A percentile compares a stretch with the other conserved stretches of the same genome.
Evolutionary conservation across 805 yeast genomes (phyloP).

Genomic region (Cyberlindnera meyerae): DNA sequence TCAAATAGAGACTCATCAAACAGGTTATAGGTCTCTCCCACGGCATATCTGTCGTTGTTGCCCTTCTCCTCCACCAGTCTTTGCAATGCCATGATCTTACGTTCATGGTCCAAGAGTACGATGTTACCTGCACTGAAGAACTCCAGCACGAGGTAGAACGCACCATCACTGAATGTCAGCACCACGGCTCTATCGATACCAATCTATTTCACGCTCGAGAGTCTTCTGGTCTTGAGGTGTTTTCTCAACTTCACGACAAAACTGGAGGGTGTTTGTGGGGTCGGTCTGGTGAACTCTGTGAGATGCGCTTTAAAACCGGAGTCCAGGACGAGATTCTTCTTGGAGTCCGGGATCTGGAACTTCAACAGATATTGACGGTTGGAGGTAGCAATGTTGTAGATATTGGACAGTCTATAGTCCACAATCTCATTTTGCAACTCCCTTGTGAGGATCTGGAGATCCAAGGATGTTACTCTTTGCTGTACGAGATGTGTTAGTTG

Average conservation of each 20-base stretch:
- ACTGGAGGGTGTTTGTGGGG: constrained; percentile 76
- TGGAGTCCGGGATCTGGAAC: constrained; percentile 80
- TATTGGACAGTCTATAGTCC: constrained; percentile 73
- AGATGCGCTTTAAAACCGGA: constrained; percentile 79
- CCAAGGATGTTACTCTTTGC: constrained; percentile 86
- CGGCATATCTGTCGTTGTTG: constrained; percentile 59
- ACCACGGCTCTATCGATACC: constrained; percentile 81
- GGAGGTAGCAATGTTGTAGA: constrained; percentile 73
- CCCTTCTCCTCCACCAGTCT: constrained; percentile 75
- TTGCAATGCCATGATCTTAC: constrained; percentile 66
- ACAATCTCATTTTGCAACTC: constrained; percentile 58
- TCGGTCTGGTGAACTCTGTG: constrained; percentile 77
- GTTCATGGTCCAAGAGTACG: constrained; percentile 63
- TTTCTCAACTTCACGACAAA: constrained; percentile 85
- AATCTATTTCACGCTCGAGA: constrained; percentile 68
- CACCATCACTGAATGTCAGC: constrained; percentile 78
- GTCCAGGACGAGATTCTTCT: constrained; percentile 69
- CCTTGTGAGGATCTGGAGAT: constrained; percentile 61
- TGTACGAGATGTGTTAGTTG: constrained; percentile 25
- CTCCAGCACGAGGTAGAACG: constrained; percentile 73
- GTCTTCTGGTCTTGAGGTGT: constrained; percentile 74
- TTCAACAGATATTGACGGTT: constrained; percentile 71
- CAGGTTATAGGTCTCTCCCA: constrained; percentile 64
- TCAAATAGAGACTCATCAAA: constrained; percentile 51
- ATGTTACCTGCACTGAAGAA: constrained; percentile 95